Base-by-base conservation (phyloP, 2,329 filamentous ascomycete species). In the Westerdykella aurantiaca region DNA sequence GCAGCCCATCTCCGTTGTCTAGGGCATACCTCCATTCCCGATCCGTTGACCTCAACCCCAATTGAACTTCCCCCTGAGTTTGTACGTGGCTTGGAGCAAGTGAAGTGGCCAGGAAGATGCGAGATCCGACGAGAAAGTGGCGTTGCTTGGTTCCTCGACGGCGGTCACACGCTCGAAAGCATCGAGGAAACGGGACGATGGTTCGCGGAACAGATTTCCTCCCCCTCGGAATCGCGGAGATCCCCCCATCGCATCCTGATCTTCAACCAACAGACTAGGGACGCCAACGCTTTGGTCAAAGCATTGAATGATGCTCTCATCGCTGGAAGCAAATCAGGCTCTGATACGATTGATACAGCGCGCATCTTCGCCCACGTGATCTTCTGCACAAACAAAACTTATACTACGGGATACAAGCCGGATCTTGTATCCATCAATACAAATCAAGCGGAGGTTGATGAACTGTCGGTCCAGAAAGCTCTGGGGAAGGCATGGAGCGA, bases 221-320 rank as follows among this genome's bases (percentile, higher is more conserved):
- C 66, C 6, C 46, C 46, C n/a, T 50, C 47, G 53, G 41, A 42
- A 17, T 43, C 51, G 4, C 42, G 44, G 11, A 43, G 47, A 16
- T 42, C 49, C 9, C 60, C 70, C 5, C 33, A 14, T 18, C 72
- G 87, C 0, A 73, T 85, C 45, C 71, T 97, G 37, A 77, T 97
- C 38, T 97, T 97, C 74, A 96, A 96, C 67, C 91, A 96, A 67
- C 88, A 95, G 61, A 88, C 88, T 9, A 80, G 89, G 25, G 83
- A 95, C 58, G 86, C 86, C 5, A 69, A 72, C 4, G 72, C 77
- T 13, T 75, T 94, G 1, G 77, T 91, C 2, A 69, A 69, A 25
- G 76, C 75, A 0, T 71, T 95, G 1, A 73, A 88, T 44, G 62
- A 72, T 9, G 80, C 79, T 2, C 70, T 86, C 41, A 61, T 65